A percentile compares a stretch with the other conserved stretches of the same genome.
phyloP scores from a whole-genome alignment of 305 asterid genomes.

The Stenogyne calaminthoides region DNA sequence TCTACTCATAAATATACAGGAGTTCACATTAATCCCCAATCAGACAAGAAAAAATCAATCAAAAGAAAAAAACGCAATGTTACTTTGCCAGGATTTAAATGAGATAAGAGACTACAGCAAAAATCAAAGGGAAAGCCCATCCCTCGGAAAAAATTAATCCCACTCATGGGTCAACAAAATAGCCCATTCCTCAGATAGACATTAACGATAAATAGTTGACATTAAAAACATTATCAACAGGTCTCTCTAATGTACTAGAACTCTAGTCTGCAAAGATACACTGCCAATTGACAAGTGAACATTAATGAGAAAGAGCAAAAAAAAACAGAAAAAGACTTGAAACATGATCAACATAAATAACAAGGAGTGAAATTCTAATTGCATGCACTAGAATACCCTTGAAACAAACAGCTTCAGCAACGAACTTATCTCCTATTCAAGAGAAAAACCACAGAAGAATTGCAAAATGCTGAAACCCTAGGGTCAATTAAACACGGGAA shows the following conservation, averaged over 20 bases:
- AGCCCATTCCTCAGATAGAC: background rate
- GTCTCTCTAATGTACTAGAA: background rate
- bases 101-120: background rate
- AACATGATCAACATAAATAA: background rate
- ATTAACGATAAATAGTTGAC: background rate
- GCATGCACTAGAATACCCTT: conserved; percentile 27
- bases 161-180: background rate
- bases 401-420: background rate
- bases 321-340: background rate
- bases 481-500: background rate
- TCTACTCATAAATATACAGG: conserved; percentile 42
- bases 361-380: background rate
- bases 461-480: background rate
- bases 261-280: background rate
- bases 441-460: conserved; percentile 10
- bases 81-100: background rate
- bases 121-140: background rate
- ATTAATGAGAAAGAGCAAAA: background rate
- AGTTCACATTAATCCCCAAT: conserved; percentile 22
- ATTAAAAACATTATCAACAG: background rate
- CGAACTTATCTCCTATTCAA: background rate
- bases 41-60: background rate
- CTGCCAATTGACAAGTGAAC: background rate
- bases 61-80: background rate
- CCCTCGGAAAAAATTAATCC: conserved; percentile 3